Evolutionary conservation across 768 basidiomycete species (phyloP).

Genomic region (Krasilnikovozyma curviuscula): DNA sequence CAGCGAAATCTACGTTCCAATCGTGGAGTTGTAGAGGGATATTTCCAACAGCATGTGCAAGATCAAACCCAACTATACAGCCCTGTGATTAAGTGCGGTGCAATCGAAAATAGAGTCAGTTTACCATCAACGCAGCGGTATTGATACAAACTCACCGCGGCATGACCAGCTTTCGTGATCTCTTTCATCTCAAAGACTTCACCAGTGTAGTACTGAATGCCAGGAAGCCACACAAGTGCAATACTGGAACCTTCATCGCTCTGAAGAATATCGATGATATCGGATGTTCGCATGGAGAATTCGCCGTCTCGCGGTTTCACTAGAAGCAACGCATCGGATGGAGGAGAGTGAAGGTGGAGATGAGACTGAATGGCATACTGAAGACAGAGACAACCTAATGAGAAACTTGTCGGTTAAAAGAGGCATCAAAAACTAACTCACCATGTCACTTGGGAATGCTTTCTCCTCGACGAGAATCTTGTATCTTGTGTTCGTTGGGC

Average conservation of each 20-base stretch:
- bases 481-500: constrained; percentile 44
- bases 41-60: constrained; percentile 89
- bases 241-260: constrained; percentile 36
- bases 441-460: constrained; percentile 95
- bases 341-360: constrained; percentile 51
- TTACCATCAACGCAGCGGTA: background rate
- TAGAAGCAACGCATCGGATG: constrained; percentile 61
- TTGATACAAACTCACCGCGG: constrained; percentile 37
- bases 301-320: constrained; percentile 65
- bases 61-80: constrained; percentile 85
- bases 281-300: constrained; percentile 64
- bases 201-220: constrained; percentile 94
- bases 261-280: constrained; percentile 59
- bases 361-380: constrained; percentile 98
- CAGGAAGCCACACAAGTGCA: constrained; percentile 78
- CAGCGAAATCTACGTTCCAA: constrained; percentile 91
- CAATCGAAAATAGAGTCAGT: background rate
- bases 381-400: background rate
- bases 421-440: constrained; percentile 25
- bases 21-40: constrained; percentile 73
- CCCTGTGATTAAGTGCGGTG: constrained; percentile 36
- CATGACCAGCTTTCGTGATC: constrained; percentile 67
- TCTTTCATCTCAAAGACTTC: constrained; percentile 75
- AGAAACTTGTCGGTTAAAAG: background rate
- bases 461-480: constrained; percentile 88